phyloP scores from a whole-genome alignment of 139 green algal species.

The Deuterostichococcus epilithicus region DNA sequence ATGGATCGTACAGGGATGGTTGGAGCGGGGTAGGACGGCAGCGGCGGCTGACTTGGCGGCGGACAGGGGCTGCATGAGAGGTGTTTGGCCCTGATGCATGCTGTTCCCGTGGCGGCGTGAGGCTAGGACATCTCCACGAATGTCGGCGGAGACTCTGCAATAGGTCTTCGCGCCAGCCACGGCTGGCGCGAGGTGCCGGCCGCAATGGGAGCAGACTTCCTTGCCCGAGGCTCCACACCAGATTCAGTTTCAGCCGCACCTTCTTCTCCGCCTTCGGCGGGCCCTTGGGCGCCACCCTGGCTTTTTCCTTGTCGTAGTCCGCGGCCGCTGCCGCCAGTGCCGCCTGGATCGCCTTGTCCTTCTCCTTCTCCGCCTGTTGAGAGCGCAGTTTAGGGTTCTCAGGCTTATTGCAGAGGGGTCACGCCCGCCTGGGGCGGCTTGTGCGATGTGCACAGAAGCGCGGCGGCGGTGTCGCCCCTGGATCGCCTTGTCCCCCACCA shows the following conservation, averaged over 20 bases:
- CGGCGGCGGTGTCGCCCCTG: neutral
- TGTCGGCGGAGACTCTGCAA: too few relatives aligned
- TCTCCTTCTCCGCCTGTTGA: neutral
- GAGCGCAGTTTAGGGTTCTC: neutral
- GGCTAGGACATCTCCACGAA: too few relatives aligned
- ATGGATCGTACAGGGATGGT: too few relatives aligned
- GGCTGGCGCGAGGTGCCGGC: neutral
- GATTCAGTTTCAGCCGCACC: too few relatives aligned
- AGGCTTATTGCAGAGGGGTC: neutral
- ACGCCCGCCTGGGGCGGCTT: neutral
- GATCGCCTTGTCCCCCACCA: neutral
- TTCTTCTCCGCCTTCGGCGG: neutral
- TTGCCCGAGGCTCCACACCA: too few relatives aligned
- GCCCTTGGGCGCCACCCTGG: neutral
- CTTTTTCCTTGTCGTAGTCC: neutral
- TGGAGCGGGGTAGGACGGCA: too few relatives aligned
- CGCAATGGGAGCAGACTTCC: neutral
- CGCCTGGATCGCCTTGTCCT: slow-evolving; percentile 1
- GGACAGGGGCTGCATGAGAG: too few relatives aligned
- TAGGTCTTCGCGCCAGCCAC: too few relatives aligned
- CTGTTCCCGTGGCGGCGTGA: too few relatives aligned
- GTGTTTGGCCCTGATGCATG: too few relatives aligned
- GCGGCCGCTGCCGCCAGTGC: neutral
- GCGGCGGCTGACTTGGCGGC: too few relatives aligned
- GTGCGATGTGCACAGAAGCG: neutral